Base-by-base conservation (phyloP, 176 grass and related monocot species). In the Eragrostis curvula region DNA sequence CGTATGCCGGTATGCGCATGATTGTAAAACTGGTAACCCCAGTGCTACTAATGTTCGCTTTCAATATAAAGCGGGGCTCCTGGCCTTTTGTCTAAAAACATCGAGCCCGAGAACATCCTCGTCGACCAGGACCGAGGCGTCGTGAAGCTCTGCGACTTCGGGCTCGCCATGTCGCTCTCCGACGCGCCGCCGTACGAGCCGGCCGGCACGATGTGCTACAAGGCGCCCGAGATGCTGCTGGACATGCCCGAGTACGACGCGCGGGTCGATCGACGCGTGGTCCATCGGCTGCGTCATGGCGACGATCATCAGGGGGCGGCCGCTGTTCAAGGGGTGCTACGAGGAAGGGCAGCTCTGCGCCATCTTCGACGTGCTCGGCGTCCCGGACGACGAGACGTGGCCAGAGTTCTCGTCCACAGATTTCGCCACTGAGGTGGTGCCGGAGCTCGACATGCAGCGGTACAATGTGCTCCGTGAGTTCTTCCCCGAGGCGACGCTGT, bases 241-340 rank as follows among this genome's bases (percentile, higher is more conserved):
- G 86, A 67, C 21, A 59, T 13, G 20, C 29, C 12, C 16, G 49
- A 66, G 45, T 88, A 79, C 80, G 66, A 30, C 30, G 17, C 43
- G 45, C 41, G 23, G 43, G 75, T 88, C 0, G 86, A n/a, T n/a
- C n/a, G n/a, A 88, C 66, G 28, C 69, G 53, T 88, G 86, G 86
- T 84, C 86, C 16, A 63, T 83, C 9, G 86, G 79, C 12, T 88
- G 86, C 25, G 77, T 88, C 46, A 88, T 88, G 86, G 86, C 80
- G 0, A 66, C 83, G 53, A 60, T 88, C 45, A 66, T 88, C 21
- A 53, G 25, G 15, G 75, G 75, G 16, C 17, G 57, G 36, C 23
- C 27, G 36, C 36, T 79, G 5, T 88, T 88, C 68, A 16, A 39
- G 16, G 71, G 15, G 1, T 24, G 20, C 0, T 74, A 73, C 30